Conservation (phyloP, 2,329 filamentous ascomycete genomes). For the Pseudonectria buxi region DNA sequence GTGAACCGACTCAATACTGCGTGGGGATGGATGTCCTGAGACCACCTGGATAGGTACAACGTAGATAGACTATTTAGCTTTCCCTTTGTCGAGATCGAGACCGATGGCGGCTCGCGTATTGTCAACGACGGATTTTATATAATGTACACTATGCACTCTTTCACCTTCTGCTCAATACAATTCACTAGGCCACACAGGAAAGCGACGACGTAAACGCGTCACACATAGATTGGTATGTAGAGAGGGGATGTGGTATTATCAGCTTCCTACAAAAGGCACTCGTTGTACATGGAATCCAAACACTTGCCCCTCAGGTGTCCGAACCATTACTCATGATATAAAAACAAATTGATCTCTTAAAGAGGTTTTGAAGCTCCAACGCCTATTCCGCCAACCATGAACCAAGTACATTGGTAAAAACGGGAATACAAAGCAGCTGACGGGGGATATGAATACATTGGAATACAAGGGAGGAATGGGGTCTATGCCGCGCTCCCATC, state of each 20-base stretch:
- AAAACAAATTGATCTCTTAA: constrained; percentile 33
- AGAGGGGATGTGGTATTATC: constrained; percentile 55
- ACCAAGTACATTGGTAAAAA: constrained; percentile 42
- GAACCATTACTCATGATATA: constrained; percentile 41
- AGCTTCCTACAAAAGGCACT: constrained; percentile 37
- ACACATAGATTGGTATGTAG: constrained; percentile 24
- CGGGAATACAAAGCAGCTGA: constrained; percentile 28
- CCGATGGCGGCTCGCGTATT: no score
- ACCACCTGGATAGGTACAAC: no score
- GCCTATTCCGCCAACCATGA: constrained; percentile 41
- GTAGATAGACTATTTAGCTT: neutral
- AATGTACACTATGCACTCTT: no score
- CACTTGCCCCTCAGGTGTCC: constrained; percentile 35
- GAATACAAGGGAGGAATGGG: constrained; percentile 21
- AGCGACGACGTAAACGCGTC: no score
- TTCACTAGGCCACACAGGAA: neutral
- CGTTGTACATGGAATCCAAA: constrained; percentile 39
- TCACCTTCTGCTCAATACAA: neutral
- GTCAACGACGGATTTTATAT: no score
- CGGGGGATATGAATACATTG: constrained; percentile 40
- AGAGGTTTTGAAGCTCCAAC: constrained; percentile 47
- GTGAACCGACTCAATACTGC: constrained; percentile 23
- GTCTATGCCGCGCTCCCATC: constrained; percentile 29
- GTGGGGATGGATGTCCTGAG: constrained; percentile 23
- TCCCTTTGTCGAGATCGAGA: neutral